A percentile compares a stretch with the other conserved stretches of the same genome.
Conservation (phyloP, 768 basidiomycete genomes). For the Exsudoporus frostii region DNA sequence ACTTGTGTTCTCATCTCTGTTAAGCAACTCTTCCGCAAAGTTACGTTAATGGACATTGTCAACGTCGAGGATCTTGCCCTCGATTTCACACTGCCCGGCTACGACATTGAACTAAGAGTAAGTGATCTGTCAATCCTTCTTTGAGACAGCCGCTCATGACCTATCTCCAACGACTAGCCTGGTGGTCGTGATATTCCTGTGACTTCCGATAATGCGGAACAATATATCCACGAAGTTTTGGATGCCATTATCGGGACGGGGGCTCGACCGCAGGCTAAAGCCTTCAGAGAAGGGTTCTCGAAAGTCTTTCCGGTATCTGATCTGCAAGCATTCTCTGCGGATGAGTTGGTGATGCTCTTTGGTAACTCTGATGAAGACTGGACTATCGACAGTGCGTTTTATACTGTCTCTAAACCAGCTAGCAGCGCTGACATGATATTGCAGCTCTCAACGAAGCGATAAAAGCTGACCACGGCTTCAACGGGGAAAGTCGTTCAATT, state of each 20-base stretch:
- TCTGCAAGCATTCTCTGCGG: slow-evolving; percentile 86
- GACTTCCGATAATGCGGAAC: slow-evolving; percentile 82
- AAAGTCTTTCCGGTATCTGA: slow-evolving; percentile 94
- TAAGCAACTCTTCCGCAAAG: slow-evolving; percentile 50
- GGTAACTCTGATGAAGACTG: slow-evolving; percentile 99
- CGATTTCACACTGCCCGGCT: slow-evolving; percentile 96
- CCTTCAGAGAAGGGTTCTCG: slow-evolving; percentile 93
- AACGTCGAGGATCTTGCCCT: slow-evolving; percentile 85
- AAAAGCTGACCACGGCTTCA: slow-evolving; percentile 98
- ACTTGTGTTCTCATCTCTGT: background rate
- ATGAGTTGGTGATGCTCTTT: slow-evolving; percentile 94
- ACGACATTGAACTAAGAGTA: slow-evolving; percentile 88
- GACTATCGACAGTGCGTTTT: slow-evolving; percentile 77
- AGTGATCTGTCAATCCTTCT: slow-evolving; percentile 21
- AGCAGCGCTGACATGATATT: background rate
- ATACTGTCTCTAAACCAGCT: background rate
- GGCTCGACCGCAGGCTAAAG: slow-evolving; percentile 72
- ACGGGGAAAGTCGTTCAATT: slow-evolving; percentile 89
- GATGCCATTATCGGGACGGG: slow-evolving; percentile 87
- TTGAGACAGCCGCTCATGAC: background rate
- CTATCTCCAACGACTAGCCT: slow-evolving; percentile 42
- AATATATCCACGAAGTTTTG: slow-evolving; percentile 84
- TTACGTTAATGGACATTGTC: slow-evolving; percentile 56
- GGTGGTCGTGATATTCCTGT: slow-evolving; percentile 78
- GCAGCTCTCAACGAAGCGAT: slow-evolving; percentile 83